Evolutionary conservation across 768 basidiomycete genomes (phyloP).

Genomic region (Suillus clintonianus): DNA sequence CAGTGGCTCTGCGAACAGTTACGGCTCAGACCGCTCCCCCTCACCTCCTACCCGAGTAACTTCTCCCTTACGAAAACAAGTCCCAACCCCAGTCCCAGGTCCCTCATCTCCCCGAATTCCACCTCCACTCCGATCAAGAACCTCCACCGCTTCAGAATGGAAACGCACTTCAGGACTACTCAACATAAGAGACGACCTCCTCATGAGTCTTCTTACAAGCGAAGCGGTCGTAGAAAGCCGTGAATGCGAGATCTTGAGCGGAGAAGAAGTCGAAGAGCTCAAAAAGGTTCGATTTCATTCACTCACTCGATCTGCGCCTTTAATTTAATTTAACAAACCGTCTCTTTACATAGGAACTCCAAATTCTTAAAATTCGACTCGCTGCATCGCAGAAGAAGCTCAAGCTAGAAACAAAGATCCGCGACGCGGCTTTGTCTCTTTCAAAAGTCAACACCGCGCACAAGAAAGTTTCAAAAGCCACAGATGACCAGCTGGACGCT

Average conservation of each 20-base stretch:
- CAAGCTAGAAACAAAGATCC: conserved; percentile 81
- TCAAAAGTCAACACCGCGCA: conserved; percentile 62
- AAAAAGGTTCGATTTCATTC: conserved; percentile 56
- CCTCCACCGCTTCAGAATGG: conserved; percentile 40
- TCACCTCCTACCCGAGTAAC: conserved; percentile 25
- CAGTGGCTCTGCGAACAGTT: conserved; percentile 6
- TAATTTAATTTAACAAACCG: conserved; percentile 13
- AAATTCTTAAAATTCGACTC: conserved; percentile 64
- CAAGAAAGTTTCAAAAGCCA: conserved; percentile 62
- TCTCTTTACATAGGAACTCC: conserved; percentile 60
- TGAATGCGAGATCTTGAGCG: conserved; percentile 72
- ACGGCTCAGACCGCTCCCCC: conserved; percentile 26
- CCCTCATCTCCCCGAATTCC: conserved; percentile 41
- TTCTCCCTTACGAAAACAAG: conserved; percentile 20
- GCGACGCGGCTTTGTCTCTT: conserved; percentile 80
- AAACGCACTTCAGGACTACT: conserved; percentile 46
- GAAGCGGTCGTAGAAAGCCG: conserved; percentile 94
- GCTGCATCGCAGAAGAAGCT: conserved; percentile 73
- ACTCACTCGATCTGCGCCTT: conserved; percentile 18
- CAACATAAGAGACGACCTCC: conserved; percentile 78
- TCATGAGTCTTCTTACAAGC: conserved; percentile 87
- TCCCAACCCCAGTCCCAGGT: conserved; percentile 36
- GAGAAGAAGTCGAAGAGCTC: conserved; percentile 70
- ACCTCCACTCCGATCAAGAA: conserved; percentile 36
- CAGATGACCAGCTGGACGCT: conserved; percentile 67